Evolutionary conservation across 2,329 filamentous ascomycete genomes (phyloP).

Genomic region (Neobulgaria alba): DNA sequence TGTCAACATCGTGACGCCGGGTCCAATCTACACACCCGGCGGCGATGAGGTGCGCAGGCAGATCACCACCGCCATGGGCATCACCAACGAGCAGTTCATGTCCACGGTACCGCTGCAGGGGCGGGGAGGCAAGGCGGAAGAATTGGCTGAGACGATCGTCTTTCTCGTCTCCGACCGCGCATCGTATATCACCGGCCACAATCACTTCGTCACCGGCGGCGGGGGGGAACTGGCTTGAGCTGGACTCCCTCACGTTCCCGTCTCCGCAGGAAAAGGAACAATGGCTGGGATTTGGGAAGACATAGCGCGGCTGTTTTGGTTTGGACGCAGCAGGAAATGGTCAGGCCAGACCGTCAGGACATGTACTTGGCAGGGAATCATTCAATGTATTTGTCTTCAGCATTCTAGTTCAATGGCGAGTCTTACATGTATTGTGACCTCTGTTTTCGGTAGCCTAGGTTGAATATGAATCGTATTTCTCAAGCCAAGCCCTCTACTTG

Average conservation of each 20-base stretch:
- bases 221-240: neutral
- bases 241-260: too few species aligned
- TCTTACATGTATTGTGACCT: too few species aligned
- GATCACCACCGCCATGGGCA: conserved; percentile 3
- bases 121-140: neutral
- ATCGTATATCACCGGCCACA: conserved; percentile 1
- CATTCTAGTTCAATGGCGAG: too few species aligned
- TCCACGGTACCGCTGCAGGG: conserved; percentile 3
- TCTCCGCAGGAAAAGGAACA: neutral
- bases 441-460: neutral
- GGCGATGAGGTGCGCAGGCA: conserved; percentile 2
- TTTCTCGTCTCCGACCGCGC: conserved; percentile 1
- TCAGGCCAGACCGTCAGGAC: too few species aligned
- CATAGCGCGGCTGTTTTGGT: neutral
- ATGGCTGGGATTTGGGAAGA: neutral
- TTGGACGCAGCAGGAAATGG: too few species aligned
- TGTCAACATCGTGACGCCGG: conserved; percentile 2
- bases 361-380: too few species aligned
- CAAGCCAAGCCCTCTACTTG: neutral
- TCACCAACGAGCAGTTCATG: conserved; percentile 4
- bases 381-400: too few species aligned
- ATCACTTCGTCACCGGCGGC: conserved; percentile 1
- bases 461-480: neutral
- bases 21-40: conserved; percentile 1
- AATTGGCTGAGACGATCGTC: neutral